Base-by-base conservation (phyloP, 306 rosid species). In the Quercus suber region DNA sequence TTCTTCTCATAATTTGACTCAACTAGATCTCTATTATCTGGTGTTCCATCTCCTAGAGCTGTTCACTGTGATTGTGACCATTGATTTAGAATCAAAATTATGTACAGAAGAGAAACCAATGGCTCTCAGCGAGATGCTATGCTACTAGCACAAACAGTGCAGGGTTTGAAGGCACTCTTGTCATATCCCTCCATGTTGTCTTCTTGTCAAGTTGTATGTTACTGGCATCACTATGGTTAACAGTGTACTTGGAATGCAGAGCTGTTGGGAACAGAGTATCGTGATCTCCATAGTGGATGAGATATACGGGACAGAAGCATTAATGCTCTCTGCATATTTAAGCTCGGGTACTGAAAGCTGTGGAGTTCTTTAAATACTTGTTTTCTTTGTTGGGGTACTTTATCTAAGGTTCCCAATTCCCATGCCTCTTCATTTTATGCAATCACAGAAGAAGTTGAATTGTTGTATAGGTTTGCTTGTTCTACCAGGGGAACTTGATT, bases 401-500 rank as follows among this genome's bases (percentile, higher is more conserved):
- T 41, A 41, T 86, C 73, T 80, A 57, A 87, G 92, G 85, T 19
- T 88, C 20, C 73, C 83, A 3, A 85, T 19, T 88, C 20, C 73
- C 83, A 3, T 78, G 86, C 74, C 31, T 91, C 19, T 70, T 19
- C 55, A 20, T 83, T 55, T 87, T 82, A 76, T 82, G 87, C 82
- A 71, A 87, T 35, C 21, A 73, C 71, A 76, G 81, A 45, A 83
- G 84, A 30, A 12, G 49, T 78, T 82, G 79, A 55, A 75, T 86
- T 74, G 31, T 86, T 68, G 45, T 81, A 14, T 87, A 79, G 51
- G 72, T 76, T 74, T 76, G 87, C 63, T 67, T 88, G 57, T 79
- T 79, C 52, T 84, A 71, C 76, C 71, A 86, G 53, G 84, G 85
- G 2, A 87, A 87, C 82, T 78, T 84, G 72, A 59, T 88, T 33